A percentile compares a stretch with the other conserved stretches of the same genome.
Conservation (phyloP, 2,329 filamentous ascomycete genomes). For the Colletotrichum sp. region DNA sequence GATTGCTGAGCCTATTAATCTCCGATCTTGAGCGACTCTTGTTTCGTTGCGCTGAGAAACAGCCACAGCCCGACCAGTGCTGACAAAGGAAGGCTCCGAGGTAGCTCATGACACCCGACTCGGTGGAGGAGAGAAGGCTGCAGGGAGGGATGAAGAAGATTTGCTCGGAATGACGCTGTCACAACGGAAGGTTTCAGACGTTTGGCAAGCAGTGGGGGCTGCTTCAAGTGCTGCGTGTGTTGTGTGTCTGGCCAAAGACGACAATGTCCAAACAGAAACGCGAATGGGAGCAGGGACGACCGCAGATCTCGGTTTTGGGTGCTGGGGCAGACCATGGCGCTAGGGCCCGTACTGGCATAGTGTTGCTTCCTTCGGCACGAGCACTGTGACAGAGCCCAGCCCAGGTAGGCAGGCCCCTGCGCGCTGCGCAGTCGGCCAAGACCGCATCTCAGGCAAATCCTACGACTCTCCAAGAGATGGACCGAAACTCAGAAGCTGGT, state of each 20-base stretch:
- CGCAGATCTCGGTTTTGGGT: not conserved
- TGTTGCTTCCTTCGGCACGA: not conserved
- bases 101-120: not conserved
- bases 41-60: not conserved
- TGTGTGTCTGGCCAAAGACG: not conserved
- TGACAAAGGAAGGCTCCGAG: not conserved
- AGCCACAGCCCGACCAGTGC: not conserved
- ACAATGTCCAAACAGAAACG: not conserved
- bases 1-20: not conserved
- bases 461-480: not conserved
- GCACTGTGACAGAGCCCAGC: not conserved
- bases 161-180: not conserved
- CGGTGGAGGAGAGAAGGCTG: too few species aligned
- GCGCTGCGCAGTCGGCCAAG: not conserved
- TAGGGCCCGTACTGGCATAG: not conserved
- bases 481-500: not conserved
- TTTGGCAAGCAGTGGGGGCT: constrained; percentile 14
- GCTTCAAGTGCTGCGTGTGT: not conserved
- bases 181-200: constrained; percentile 12
- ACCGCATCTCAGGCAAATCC: not conserved
- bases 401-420: not conserved
- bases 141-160: not conserved
- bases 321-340: not conserved
- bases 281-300: not conserved
- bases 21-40: not conserved